These are phyloP conservation scores for Vaccinium darrowii DNA, from an alignment of 148 eudicot species.

Conservation along the genomic window DNA sequence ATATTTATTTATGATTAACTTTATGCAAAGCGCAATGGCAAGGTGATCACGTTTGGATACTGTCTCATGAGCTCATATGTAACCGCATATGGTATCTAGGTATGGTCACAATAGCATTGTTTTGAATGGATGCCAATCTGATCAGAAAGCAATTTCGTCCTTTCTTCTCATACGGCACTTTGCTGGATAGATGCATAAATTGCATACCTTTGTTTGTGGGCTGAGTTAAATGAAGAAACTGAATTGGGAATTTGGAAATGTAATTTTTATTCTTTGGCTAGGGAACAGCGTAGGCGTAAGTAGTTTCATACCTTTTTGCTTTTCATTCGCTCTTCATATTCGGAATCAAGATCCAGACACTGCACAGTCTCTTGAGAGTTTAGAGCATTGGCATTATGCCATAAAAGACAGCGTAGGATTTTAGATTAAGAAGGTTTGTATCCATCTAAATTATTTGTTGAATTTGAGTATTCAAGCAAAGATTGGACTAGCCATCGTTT, in stretches of 20 bases:
- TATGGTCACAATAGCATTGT: background rate
- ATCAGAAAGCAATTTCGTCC: background rate
- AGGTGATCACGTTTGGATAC: background rate
- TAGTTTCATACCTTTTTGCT: background rate
- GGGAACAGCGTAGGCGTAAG: background rate
- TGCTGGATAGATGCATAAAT: background rate
- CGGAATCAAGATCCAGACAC: background rate
- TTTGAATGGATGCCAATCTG: background rate
- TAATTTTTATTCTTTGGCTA: background rate
- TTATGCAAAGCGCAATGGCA: background rate
- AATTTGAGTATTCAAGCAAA: background rate
- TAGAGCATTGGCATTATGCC: background rate
- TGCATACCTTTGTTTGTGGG: background rate
- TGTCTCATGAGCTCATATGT: background rate
- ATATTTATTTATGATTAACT: too few relatives aligned
- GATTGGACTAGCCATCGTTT: background rate
- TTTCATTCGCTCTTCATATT: background rate
- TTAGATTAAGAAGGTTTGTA: background rate
- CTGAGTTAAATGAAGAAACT: background rate
- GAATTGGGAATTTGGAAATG: background rate
- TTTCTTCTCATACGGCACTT: background rate
- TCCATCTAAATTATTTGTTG: background rate
- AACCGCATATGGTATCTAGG: background rate
- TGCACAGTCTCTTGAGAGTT: background rate
- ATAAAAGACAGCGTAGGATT: background rate